phyloP scores from a whole-genome alignment of 306 rosid genomes.

The Cicer arietinum region DNA sequence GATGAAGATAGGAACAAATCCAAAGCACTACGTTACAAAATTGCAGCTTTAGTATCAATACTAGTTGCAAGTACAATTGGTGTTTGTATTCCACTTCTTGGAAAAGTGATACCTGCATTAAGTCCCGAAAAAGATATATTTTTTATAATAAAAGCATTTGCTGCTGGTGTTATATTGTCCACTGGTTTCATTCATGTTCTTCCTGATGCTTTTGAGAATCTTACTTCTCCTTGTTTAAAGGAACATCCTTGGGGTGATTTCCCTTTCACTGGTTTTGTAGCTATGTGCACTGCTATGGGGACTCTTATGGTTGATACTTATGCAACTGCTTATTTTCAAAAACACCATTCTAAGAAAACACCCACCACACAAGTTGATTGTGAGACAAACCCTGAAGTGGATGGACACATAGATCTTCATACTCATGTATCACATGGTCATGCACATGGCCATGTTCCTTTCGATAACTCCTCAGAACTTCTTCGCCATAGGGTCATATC shows the following conservation, averaged over 20 bases:
- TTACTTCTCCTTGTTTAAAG: constrained; percentile 53
- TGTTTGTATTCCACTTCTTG: constrained; percentile 64
- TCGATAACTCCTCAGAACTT: constrained; percentile 46
- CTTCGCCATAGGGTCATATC: constrained; percentile 75
- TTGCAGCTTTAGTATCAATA: constrained; percentile 61
- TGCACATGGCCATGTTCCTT: constrained; percentile 55
- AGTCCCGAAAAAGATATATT: constrained; percentile 66
- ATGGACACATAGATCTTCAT: constrained; percentile 60
- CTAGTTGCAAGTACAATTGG: constrained; percentile 64
- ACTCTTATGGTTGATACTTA: constrained; percentile 78
- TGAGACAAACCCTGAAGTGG: background rate
- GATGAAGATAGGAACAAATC: constrained; percentile 20
- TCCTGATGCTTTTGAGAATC: constrained; percentile 65
- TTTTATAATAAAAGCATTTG: constrained; percentile 71
- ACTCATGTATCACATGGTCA: constrained; percentile 80
- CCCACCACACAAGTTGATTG: background rate
- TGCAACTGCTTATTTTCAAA: constrained; percentile 67
- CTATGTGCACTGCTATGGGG: constrained; percentile 76
- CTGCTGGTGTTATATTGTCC: constrained; percentile 76
- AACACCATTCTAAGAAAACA: constrained; percentile 1
- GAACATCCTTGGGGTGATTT: constrained; percentile 68
- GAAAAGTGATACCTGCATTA: constrained; percentile 61
- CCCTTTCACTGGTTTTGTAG: constrained; percentile 85
- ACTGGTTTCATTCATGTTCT: constrained; percentile 85
- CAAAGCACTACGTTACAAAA: constrained; percentile 54